Percentiles rank a stretch among this genome's conserved stretches.
phyloP scores from a whole-genome alignment of 1,284 basidiomycete species.

The Pyrrhoderma lamaoense region DNA sequence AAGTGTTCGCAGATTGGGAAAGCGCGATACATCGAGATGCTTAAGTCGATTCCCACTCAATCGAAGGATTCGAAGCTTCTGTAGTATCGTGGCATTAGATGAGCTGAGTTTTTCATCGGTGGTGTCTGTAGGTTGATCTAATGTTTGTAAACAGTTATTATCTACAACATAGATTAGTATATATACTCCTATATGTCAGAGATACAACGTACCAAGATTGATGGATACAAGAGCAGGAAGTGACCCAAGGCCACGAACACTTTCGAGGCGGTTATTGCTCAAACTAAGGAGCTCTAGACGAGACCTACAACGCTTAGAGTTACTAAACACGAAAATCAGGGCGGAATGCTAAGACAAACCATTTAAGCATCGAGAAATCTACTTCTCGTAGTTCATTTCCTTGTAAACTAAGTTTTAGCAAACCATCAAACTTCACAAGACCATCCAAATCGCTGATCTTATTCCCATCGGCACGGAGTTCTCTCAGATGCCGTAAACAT shows the following conservation, averaged over 20 bases:
- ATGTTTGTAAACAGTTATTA: constrained; percentile 8
- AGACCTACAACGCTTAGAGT: constrained; percentile 40
- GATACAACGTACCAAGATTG: constrained; percentile 64
- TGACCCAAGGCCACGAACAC: constrained; percentile 52
- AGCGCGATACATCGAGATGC: constrained; percentile 58
- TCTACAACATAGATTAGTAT: constrained; percentile 4
- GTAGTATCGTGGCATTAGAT: constrained; percentile 40
- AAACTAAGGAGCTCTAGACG: constrained; percentile 80
- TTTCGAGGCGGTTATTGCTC: constrained; percentile 67
- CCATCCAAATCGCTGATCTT: constrained; percentile 72
- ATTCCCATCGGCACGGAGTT: constrained; percentile 86
- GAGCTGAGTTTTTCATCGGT: not conserved
- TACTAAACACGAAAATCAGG: not conserved
- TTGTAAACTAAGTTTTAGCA: constrained; percentile 79
- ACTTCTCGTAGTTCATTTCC: constrained; percentile 66
- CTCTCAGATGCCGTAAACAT: constrained; percentile 78
- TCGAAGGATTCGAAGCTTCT: constrained; percentile 75
- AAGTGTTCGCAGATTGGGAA: constrained; percentile 78
- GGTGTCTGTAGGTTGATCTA: constrained; percentile 2
- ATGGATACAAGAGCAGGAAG: constrained; percentile 62
- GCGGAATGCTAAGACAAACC: constrained; percentile 43
- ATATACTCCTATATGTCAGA: not conserved
- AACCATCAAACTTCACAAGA: constrained; percentile 68
- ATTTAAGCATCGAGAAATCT: constrained; percentile 58
- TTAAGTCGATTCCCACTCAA: constrained; percentile 77